Conservation (phyloP, 1,284 basidiomycete genomes). For the Pholiota adiposa region DNA sequence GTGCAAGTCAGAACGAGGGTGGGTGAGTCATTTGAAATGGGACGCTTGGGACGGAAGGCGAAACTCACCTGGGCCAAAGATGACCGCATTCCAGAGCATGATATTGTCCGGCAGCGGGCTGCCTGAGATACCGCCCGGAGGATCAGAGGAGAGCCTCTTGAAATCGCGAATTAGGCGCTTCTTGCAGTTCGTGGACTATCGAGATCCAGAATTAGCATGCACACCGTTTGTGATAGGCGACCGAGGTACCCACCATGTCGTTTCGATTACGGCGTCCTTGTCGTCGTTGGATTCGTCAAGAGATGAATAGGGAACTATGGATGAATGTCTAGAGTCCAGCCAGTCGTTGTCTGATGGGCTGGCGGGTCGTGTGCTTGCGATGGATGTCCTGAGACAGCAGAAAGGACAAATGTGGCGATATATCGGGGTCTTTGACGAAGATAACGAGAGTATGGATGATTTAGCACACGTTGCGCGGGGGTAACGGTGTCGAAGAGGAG, state of each 20-base stretch:
- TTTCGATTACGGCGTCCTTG: neutral
- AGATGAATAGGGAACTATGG: neutral
- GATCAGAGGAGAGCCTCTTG: constrained; percentile 92
- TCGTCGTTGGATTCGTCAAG: constrained; percentile 5
- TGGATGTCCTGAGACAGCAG: neutral
- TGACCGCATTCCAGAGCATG: constrained; percentile 99
- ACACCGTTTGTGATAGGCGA: neutral
- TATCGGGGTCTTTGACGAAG: neutral
- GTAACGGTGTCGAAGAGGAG: neutral
- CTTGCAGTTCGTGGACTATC: constrained; percentile 86
- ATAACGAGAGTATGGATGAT: neutral
- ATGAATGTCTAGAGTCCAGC: neutral
- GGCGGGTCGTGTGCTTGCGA: constrained; percentile 3
- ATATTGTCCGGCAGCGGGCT: constrained; percentile 98
- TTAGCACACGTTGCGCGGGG: neutral
- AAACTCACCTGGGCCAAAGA: constrained; percentile 91
- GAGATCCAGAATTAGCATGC: neutral
- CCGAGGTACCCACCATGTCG: neutral
- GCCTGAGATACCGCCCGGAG: constrained; percentile 94
- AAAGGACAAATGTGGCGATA: too few species aligned
- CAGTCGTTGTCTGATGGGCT: neutral
- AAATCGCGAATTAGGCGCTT: constrained; percentile 95
- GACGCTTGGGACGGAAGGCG: too few species aligned
- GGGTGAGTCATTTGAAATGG: constrained; percentile 7
- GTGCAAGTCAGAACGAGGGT: neutral